phyloP scores from a whole-genome alignment of 1,284 basidiomycete genomes.

The Ganoderma boninense region DNA sequence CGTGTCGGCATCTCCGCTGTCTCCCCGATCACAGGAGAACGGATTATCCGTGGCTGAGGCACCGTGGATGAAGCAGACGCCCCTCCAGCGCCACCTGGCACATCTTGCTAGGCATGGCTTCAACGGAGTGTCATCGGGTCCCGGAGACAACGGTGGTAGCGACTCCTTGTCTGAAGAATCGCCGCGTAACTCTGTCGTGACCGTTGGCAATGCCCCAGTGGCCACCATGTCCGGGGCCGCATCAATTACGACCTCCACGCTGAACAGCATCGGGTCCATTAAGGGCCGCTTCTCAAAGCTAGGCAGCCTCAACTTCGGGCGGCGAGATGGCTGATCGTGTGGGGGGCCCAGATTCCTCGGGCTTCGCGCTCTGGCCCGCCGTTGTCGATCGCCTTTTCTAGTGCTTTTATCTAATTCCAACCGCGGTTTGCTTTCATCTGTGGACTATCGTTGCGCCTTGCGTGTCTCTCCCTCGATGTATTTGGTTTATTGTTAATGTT shows the following conservation, averaged over 20 bases:
- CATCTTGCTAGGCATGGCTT: conserved; percentile 83
- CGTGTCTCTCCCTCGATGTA: conserved; percentile 32
- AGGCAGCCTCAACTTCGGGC: conserved; percentile 75
- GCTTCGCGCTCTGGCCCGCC: conserved; percentile 10
- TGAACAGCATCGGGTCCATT: conserved; percentile 50
- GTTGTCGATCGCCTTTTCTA: not conserved
- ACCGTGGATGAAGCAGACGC: conserved; percentile 65
- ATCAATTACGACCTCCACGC: conserved; percentile 44
- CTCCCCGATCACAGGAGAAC: conserved; percentile 32
- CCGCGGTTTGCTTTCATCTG: conserved; percentile 17
- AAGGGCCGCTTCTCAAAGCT: conserved; percentile 71
- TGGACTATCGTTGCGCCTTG: conserved; percentile 7
- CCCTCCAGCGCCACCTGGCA: conserved; percentile 78
- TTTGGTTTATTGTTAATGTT: conserved; percentile 39
- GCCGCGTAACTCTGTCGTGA: conserved; percentile 75
- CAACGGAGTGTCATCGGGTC: conserved; percentile 78
- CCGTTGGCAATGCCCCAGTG: conserved; percentile 49
- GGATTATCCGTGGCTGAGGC: conserved; percentile 31
- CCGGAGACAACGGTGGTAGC: conserved; percentile 63
- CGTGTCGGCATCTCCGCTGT: conserved; percentile 52
- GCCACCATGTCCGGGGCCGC: conserved; percentile 40
- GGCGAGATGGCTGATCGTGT: conserved; percentile 51
- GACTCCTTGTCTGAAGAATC: conserved; percentile 71
- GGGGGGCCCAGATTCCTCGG: conserved; percentile 1
- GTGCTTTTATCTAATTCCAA: conserved; percentile 20